phyloP scores from a whole-genome alignment of 257 asterid species.

The Parsonsia alboflavescens region DNA sequence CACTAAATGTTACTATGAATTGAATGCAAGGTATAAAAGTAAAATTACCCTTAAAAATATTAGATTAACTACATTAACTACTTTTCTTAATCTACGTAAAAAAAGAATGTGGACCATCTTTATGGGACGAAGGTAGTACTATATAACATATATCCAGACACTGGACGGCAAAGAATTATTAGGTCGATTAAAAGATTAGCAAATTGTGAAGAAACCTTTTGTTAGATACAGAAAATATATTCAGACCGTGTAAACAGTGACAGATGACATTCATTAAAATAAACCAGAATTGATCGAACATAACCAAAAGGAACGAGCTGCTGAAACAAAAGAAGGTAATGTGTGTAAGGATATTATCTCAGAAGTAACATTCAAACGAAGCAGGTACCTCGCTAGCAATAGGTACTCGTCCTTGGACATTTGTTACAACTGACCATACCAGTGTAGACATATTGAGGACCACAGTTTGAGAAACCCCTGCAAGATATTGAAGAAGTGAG shows the following conservation, averaged over 20 bases:
- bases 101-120: no score
- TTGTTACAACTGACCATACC: conserved; percentile 82
- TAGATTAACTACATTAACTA: no score
- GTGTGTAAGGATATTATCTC: not conserved
- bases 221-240: no score
- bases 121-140: no score
- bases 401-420: conserved; percentile 88
- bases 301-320: no score
- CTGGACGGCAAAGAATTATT: not conserved
- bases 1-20: no score
- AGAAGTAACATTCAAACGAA: conserved; percentile 7
- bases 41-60: no score
- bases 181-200: not conserved
- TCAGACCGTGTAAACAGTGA: no score
- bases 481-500: conserved; percentile 22
- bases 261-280: no score
- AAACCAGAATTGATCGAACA: no score
- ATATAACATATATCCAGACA: not conserved
- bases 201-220: not conserved
- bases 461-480: conserved; percentile 92
- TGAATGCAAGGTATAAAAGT: no score
- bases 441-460: conserved; percentile 94
- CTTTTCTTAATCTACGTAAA: no score
- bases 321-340: not conserved
- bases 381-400: conserved; percentile 90